These are phyloP conservation scores for Huntiella decipiens DNA, from an alignment of 2,329 filamentous ascomycete genomes.

Conservation along the genomic window DNA sequence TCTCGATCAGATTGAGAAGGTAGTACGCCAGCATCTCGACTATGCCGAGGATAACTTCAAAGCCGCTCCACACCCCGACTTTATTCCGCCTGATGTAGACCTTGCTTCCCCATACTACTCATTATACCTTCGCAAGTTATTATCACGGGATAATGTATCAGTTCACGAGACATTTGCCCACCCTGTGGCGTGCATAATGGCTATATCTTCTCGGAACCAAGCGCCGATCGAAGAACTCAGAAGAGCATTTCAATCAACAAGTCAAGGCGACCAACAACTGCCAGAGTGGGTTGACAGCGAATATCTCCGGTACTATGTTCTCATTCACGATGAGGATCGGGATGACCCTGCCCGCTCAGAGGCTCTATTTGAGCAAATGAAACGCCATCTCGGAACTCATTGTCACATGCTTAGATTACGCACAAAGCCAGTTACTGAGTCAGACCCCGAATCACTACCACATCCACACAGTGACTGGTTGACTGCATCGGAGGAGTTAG, in stretches of 20 bases:
- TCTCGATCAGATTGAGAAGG: constrained; percentile 53
- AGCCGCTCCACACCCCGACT: constrained; percentile 18
- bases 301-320: constrained; percentile 85
- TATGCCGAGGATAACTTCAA: constrained; percentile 45
- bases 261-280: constrained; percentile 50
- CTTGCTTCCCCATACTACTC: constrained; percentile 63
- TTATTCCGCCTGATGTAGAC: constrained; percentile 24
- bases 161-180: constrained; percentile 89
- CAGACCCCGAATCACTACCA: constrained; percentile 75
- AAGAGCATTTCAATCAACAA: constrained; percentile 70
- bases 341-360: constrained; percentile 86
- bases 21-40: constrained; percentile 61
- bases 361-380: constrained; percentile 93
- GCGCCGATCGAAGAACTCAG: constrained; percentile 74
- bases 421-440: constrained; percentile 67
- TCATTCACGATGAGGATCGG: constrained; percentile 89
- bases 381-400: constrained; percentile 88
- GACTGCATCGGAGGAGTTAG: constrained; percentile 67
- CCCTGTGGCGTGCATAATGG: constrained; percentile 84
- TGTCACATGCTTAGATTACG: constrained; percentile 79
- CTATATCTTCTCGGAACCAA: constrained; percentile 75
- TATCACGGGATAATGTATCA: constrained; percentile 60
- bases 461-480: constrained; percentile 77
- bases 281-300: constrained; percentile 81
- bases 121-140: constrained; percentile 62